Percentiles rank a stretch among this genome's conserved stretches.
phyloP scores from a whole-genome alignment of 148 eudicot species.

The Camellia granthamiana region DNA sequence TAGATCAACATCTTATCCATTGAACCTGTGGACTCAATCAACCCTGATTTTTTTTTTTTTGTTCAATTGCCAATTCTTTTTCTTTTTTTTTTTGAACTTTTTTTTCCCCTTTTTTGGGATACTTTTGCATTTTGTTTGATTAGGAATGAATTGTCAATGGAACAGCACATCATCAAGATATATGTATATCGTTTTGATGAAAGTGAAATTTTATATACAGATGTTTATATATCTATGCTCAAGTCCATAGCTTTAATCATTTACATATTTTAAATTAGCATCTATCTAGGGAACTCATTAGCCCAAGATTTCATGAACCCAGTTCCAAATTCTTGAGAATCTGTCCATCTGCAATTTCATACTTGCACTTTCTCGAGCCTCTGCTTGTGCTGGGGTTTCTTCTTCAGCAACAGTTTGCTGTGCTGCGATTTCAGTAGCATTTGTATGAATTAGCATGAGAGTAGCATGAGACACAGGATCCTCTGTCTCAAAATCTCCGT shows the following conservation, averaged over 20 bases:
- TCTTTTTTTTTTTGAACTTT: too few species aligned
- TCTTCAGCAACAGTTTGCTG: slow-evolving; percentile 15
- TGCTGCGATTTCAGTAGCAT: slow-evolving; percentile 17
- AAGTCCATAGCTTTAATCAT: neutral
- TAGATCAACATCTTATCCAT: too few species aligned
- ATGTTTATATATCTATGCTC: neutral
- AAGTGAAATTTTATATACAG: neutral
- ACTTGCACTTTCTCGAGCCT: slow-evolving; percentile 43
- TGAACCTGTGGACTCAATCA: too few species aligned
- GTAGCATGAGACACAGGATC: too few species aligned
- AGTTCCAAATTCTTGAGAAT: slow-evolving; percentile 36
- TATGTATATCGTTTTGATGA: too few species aligned
- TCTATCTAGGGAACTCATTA: neutral
- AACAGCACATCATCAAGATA: too few species aligned
- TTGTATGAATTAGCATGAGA: neutral
- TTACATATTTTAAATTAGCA: neutral
- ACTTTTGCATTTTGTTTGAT: too few species aligned
- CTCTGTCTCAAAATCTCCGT: too few species aligned
- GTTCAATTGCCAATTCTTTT: too few species aligned
- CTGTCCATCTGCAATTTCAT: slow-evolving; percentile 31
- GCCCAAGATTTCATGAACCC: slow-evolving; percentile 28
- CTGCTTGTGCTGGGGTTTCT: slow-evolving; percentile 49
- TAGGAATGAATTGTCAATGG: too few species aligned
- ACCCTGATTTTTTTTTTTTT: too few species aligned
- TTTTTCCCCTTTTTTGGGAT: too few species aligned